These are phyloP conservation scores for Helotiales sp. DNA, from an alignment of 2,329 filamentous ascomycete genomes.

Conservation along the genomic window DNA sequence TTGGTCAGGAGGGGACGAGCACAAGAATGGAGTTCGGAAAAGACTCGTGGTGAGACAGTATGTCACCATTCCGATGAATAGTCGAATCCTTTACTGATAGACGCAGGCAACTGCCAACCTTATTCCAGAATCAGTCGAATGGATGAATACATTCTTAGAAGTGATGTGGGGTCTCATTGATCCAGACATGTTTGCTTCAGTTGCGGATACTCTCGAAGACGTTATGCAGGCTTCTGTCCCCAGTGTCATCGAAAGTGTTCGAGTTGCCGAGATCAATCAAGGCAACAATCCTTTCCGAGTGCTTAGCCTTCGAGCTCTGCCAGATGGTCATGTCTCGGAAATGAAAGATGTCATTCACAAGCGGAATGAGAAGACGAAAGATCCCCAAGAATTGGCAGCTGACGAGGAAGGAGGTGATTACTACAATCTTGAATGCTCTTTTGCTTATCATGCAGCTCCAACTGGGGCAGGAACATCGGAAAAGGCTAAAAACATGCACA, in stretches of 20 bases:
- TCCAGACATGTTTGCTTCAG: constrained; percentile 87
- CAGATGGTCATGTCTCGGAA: constrained; percentile 79
- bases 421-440: constrained; percentile 89
- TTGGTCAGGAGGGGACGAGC: constrained; percentile 81
- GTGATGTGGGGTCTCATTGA: constrained; percentile 92
- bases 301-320: constrained; percentile 82
- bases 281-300: constrained; percentile 90
- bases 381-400: constrained; percentile 84
- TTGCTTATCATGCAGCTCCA: constrained; percentile 89
- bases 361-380: constrained; percentile 79
- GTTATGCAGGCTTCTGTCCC: constrained; percentile 97
- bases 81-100: constrained; percentile 7
- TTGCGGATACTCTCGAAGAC: constrained; percentile 93
- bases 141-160: constrained; percentile 89
- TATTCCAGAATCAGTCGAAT: constrained; percentile 90
- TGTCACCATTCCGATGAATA: constrained; percentile 28
- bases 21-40: constrained; percentile 86
- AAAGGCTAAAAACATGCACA: constrained; percentile 94
- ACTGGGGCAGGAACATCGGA: constrained; percentile 71
- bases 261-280: constrained; percentile 93
- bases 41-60: constrained; percentile 79
- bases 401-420: constrained; percentile 90
- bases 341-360: constrained; percentile 81
- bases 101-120: constrained; percentile 77
- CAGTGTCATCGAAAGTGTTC: constrained; percentile 88